phyloP scores from a whole-genome alignment of 176 grass and related monocot species.

The Musa acuminata region DNA sequence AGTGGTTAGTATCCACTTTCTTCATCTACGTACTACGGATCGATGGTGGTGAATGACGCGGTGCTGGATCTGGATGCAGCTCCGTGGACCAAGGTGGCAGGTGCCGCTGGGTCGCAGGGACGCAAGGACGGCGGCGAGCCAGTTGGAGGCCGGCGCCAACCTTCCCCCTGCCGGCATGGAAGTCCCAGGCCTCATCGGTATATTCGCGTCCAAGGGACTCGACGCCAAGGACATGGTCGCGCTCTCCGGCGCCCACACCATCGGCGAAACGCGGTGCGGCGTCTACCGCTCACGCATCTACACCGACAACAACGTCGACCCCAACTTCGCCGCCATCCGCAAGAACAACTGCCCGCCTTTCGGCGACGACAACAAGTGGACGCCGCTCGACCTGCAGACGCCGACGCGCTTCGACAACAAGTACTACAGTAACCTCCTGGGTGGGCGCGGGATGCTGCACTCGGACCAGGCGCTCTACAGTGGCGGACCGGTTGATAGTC shows the following conservation, averaged over 20 bases:
- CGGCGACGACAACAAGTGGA: slow-evolving; percentile 30
- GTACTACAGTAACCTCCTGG: slow-evolving; percentile 43
- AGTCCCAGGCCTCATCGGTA: not conserved
- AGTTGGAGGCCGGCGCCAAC: not conserved
- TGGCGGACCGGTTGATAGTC: slow-evolving; percentile 14
- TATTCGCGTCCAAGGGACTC: not conserved
- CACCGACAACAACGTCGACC: slow-evolving; percentile 19
- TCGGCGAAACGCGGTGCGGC: slow-evolving; percentile 32
- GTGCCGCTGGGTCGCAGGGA: not conserved
- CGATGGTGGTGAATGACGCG: not conserved
- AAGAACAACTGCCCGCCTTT: slow-evolving; percentile 26
- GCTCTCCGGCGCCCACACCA: slow-evolving; percentile 35
- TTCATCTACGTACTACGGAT: not conserved
- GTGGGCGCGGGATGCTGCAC: slow-evolving; percentile 29
- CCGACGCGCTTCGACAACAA: slow-evolving; percentile 38
- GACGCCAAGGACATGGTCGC: not conserved
- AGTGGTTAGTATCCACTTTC: not conserved
- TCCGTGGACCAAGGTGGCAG: not conserved
- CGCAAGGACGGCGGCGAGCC: not conserved
- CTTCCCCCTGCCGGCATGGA: not conserved
- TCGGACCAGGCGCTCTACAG: slow-evolving; percentile 40
- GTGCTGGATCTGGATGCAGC: not conserved
- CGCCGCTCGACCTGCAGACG: slow-evolving; percentile 29
- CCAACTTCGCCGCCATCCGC: slow-evolving; percentile 22
- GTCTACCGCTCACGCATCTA: slow-evolving; percentile 36